Percentiles rank a stretch among this genome's conserved stretches.
phyloP scores from a whole-genome alignment of 192 early-diverging fungal species.

The Funneliformis mosseae region DNA sequence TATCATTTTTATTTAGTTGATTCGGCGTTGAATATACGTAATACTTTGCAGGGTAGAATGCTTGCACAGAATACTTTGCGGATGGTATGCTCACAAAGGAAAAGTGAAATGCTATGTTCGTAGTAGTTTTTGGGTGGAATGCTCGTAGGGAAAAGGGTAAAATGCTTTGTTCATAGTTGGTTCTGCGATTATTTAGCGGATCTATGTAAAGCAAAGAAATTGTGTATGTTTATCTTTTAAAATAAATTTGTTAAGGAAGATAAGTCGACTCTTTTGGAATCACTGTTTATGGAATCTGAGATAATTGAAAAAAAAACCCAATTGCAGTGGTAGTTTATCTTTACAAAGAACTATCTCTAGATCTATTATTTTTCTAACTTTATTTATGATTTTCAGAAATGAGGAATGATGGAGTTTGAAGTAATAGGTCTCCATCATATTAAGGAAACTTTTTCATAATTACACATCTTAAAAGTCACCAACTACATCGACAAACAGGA shows the following conservation, averaged over 20 bases:
- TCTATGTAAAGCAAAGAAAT: neutral
- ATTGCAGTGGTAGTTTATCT: conserved; percentile 30
- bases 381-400: neutral
- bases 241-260: no score
- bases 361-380: neutral
- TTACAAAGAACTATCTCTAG: conserved; percentile 28
- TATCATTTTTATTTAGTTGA: no score
- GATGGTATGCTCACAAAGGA: neutral
- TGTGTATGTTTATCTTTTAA: no score
- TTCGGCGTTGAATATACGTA: no score
- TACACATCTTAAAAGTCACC: no score
- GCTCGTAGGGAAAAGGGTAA: neutral
- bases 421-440: neutral
- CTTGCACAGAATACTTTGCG: neutral
- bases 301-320: conserved; percentile 6
- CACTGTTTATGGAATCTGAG: neutral
- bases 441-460: neutral
- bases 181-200: neutral
- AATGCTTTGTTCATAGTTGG: neutral
- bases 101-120: neutral
- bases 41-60: no score
- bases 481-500: no score
- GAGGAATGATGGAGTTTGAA: conserved; percentile 20
- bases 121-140: conserved; percentile 7
- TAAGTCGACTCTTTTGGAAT: conserved; percentile 17